Evolutionary conservation across 2,329 filamentous ascomycete species (phyloP).

Genomic region (Thielaviopsis populi): DNA sequence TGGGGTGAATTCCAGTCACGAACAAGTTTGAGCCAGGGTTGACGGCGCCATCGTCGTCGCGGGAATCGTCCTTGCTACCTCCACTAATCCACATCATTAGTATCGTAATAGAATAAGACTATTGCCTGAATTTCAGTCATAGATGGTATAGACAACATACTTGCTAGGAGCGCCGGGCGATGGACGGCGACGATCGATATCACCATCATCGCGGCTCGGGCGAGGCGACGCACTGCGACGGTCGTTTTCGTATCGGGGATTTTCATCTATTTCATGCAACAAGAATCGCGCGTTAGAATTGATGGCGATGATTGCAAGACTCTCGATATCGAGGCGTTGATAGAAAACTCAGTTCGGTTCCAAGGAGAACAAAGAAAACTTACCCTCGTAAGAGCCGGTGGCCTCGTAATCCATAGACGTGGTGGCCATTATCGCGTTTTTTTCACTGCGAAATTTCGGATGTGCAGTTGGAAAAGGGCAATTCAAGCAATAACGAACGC

Average conservation of each 20-base stretch:
- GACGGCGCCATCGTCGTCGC: slow-evolving; percentile 58
- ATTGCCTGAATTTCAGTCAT: background rate
- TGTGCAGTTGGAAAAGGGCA: slow-evolving; percentile 20
- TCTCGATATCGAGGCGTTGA: background rate
- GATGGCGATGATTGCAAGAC: background rate
- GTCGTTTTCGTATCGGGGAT: slow-evolving; percentile 50
- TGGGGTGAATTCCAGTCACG: slow-evolving; percentile 93
- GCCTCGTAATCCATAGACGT: slow-evolving; percentile 58
- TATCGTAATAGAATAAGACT: background rate
- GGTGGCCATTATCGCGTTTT: slow-evolving; percentile 37
- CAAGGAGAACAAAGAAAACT: background rate
- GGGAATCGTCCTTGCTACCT: slow-evolving; percentile 36
- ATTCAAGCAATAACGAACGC: slow-evolving; percentile 18
- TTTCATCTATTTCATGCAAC: slow-evolving; percentile 37
- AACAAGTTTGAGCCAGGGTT: slow-evolving; percentile 98
- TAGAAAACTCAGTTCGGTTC: background rate
- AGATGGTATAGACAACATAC: slow-evolving; percentile 29
- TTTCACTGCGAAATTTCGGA: background rate
- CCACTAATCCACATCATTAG: slow-evolving; percentile 24
- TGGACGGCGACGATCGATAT: slow-evolving; percentile 38
- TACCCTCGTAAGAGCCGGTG: slow-evolving; percentile 51
- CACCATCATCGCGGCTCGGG: slow-evolving; percentile 43
- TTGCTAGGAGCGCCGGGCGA: slow-evolving; percentile 46
- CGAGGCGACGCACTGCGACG: slow-evolving; percentile 52
- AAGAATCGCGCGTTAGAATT: background rate